A percentile compares a stretch with the other conserved stretches of the same genome.
Evolutionary conservation across 345 rosid genomes (phyloP).

Genomic region (Lagerstroemia speciosa): DNA sequence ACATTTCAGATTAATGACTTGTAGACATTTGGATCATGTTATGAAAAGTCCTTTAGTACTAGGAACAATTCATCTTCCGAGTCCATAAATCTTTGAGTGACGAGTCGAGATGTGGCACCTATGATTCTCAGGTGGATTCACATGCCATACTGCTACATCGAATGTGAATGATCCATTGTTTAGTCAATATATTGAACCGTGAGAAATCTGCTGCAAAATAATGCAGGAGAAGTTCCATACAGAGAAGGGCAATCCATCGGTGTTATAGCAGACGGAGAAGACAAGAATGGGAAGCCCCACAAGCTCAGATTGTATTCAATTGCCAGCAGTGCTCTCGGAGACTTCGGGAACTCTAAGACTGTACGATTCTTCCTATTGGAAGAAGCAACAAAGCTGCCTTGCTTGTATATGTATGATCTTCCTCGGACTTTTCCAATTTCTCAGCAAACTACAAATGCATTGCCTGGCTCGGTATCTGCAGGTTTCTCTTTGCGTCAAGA

Average conservation of each 20-base stretch:
- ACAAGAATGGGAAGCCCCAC: conserved; percentile 95
- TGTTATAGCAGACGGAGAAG: conserved; percentile 78
- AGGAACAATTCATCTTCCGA: background rate
- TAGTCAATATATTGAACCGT: background rate
- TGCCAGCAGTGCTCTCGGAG: conserved; percentile 98
- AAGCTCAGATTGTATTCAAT: conserved; percentile 91
- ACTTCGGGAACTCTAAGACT: conserved; percentile 95
- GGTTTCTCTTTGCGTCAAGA: conserved; percentile 93
- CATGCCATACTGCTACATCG: too few species aligned
- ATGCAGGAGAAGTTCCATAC: conserved; percentile 85
- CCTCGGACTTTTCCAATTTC: background rate
- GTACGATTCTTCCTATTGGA: conserved; percentile 33
- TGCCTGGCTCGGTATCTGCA: conserved; percentile 13
- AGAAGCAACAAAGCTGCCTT: background rate
- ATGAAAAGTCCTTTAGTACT: too few species aligned
- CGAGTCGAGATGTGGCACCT: too few species aligned
- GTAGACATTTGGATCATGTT: too few species aligned
- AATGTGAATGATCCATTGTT: background rate
- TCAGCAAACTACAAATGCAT: background rate
- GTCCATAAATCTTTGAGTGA: background rate
- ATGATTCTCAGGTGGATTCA: too few species aligned
- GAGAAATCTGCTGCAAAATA: background rate
- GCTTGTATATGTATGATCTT: background rate
- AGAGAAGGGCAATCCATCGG: conserved; percentile 99
- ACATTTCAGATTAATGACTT: too few species aligned